Base-by-base conservation (phyloP, 257 asterid species). In the Echites panduratus region DNA sequence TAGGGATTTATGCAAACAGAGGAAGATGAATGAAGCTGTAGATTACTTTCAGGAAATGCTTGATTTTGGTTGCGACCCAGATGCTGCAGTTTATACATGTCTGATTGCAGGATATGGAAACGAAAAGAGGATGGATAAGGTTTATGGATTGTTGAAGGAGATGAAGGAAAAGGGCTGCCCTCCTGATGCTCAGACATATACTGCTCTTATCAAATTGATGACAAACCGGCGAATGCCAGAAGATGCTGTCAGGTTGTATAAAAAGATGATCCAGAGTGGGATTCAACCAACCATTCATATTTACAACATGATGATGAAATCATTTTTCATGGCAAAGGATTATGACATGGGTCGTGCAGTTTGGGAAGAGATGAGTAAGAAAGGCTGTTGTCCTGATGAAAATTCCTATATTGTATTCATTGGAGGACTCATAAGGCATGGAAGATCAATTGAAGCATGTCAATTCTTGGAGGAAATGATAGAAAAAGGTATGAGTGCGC, bases 301-400 rank as follows among this genome's bases (percentile, higher is more conserved):
- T 19, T 92, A 82, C 78, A 92, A 92, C 81, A 92, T 95, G 98
- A 78, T 90, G 83, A 86, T 95, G 96, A 95, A 86, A 75, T 78
- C 90, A 4, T 90, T 73, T 81, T 92, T 92, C 62, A 59, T 79
- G 41, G 80, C 82, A 0, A 84, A 76, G 72, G 80, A 95, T 75
- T 84, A 82, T 38, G 93, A 95, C 53, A 82, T 84, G 90, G 94
- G 87, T 0, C 79, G 73, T 73, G 89, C 80, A 0, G 90, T 88
- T 80, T 94, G 97, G 97, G 90, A 89, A 77, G 97, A 94, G 87
- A 94, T 94, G 98, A 90, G 79, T 71, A 79, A 75, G 82, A 88
- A 76, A 53, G 97, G 98, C 0, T 85, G 86, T 40, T 95, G 96
- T 73, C 97, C 99, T 0, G 96, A 90, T 79, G 99, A 90, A n/a